Evolutionary conservation across 805 yeast species (phyloP).

Genomic region (Maudiozyma serrabonitensis): DNA sequence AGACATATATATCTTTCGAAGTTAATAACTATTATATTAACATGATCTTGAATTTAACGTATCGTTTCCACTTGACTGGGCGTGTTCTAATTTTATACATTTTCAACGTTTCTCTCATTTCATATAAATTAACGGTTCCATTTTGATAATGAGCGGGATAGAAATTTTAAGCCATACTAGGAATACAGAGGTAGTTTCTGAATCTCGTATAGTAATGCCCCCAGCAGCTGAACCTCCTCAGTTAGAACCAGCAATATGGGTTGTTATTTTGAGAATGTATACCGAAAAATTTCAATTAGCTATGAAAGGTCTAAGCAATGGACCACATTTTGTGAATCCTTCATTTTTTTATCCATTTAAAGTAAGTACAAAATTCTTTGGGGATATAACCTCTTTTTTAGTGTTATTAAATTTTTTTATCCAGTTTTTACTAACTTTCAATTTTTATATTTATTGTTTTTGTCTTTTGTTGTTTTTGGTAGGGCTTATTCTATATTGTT

Average conservation of each 20-base stretch:
- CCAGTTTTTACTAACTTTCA: background rate
- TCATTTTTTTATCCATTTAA: background rate
- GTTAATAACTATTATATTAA: too few relatives aligned
- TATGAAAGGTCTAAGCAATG: background rate
- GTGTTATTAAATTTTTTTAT: background rate
- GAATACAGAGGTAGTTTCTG: background rate
- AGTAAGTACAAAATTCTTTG: background rate
- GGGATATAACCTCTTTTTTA: background rate
- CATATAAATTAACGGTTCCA: too few relatives aligned
- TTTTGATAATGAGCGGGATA: background rate
- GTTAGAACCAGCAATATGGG: background rate
- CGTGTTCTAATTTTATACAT: too few relatives aligned
- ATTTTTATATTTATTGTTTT: too few relatives aligned
- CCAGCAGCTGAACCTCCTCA: background rate
- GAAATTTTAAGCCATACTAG: background rate
- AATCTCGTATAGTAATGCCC: background rate
- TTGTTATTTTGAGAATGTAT: background rate
- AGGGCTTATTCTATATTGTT: slow-evolving; percentile 23
- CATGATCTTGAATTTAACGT: too few relatives aligned
- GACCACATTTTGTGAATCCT: background rate
- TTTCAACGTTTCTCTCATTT: too few relatives aligned
- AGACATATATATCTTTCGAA: too few relatives aligned
- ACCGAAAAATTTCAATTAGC: background rate
- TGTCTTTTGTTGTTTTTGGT: background rate
- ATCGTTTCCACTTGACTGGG: too few relatives aligned